Percentiles rank a stretch among this genome's conserved stretches.
Evolutionary conservation across 495 filamentous ascomycete genomes (phyloP).

Genomic region (Penicillium goetzii): DNA sequence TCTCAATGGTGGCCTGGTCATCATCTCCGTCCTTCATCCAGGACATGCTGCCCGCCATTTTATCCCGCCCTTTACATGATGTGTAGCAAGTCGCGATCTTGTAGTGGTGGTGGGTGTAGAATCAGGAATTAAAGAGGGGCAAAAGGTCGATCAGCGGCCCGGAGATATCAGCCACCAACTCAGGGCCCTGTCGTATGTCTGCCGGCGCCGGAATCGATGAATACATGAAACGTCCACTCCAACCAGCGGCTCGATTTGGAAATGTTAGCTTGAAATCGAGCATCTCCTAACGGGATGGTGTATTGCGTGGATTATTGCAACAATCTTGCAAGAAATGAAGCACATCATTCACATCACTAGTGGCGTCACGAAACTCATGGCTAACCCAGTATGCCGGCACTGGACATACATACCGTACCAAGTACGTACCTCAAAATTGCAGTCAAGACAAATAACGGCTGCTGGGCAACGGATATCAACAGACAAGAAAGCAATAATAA

Average conservation of each 20-base stretch:
- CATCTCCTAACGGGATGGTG: neutral
- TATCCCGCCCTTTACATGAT: neutral
- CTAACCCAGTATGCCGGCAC: neutral
- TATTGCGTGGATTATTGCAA: neutral
- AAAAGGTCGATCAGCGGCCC: constrained; percentile 12
- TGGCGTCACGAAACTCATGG: constrained; percentile 21
- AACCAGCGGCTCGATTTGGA: neutral
- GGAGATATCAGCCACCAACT: constrained; percentile 14
- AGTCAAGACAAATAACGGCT: neutral
- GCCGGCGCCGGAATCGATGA: no score
- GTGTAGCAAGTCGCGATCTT: neutral
- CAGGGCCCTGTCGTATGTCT: neutral
- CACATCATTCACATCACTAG: constrained; percentile 26
- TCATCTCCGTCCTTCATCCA: neutral
- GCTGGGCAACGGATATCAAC: neutral
- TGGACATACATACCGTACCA: neutral
- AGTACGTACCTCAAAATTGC: neutral
- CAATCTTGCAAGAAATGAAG: constrained; percentile 10
- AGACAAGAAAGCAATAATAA: neutral
- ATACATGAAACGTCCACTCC: neutral
- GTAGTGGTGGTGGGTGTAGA: neutral
- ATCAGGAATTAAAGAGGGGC: constrained; percentile 1
- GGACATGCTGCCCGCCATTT: neutral
- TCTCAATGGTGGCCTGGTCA: neutral
- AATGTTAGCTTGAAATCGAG: neutral